These are phyloP conservation scores for Glaciozyma antarctica DNA, from an alignment of 768 basidiomycete genomes.

Conservation along the genomic window DNA sequence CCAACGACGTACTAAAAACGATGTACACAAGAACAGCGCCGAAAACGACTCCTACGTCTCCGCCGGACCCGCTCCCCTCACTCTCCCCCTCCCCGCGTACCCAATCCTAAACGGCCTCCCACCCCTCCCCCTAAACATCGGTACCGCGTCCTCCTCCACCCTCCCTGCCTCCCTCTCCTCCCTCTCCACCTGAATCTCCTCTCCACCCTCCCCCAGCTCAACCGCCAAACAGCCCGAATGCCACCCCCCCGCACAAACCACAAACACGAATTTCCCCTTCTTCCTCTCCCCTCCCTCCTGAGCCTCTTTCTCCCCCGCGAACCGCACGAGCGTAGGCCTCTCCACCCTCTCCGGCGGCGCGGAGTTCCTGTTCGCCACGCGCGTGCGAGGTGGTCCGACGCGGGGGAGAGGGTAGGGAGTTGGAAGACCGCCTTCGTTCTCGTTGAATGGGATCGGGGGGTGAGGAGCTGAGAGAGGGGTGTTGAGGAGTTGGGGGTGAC, in stretches of 20 bases:
- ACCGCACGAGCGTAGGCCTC: constrained; percentile 61
- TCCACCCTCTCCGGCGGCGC: constrained; percentile 46
- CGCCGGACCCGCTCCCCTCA: neutral
- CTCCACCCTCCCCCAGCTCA: too few species aligned
- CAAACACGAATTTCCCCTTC: constrained; percentile 5
- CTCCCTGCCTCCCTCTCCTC: neutral
- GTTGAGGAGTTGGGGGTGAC: constrained; percentile 48
- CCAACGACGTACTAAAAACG: too few species aligned
- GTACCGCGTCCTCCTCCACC: neutral
- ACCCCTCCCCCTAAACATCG: neutral
- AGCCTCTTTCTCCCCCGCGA: constrained; percentile 44
- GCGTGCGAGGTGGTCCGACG: constrained; percentile 39
- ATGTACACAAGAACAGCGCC: too few species aligned
- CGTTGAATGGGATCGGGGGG: constrained; percentile 42
- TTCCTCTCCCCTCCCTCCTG: neutral
- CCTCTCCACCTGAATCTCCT: neutral
- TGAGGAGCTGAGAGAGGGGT: constrained; percentile 45
- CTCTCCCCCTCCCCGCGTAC: neutral
- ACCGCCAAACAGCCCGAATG: too few species aligned
- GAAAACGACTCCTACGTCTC: too few species aligned
- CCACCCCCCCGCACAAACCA: too few species aligned
- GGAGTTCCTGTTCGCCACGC: constrained; percentile 4
- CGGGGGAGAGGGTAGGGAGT: constrained; percentile 45
- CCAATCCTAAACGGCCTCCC: neutral
- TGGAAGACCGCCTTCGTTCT: constrained; percentile 47